Percentiles rank a stretch among this genome's conserved stretches.
phyloP scores from a whole-genome alignment of 139 green algal genomes.

The Picochlorum sp. region DNA sequence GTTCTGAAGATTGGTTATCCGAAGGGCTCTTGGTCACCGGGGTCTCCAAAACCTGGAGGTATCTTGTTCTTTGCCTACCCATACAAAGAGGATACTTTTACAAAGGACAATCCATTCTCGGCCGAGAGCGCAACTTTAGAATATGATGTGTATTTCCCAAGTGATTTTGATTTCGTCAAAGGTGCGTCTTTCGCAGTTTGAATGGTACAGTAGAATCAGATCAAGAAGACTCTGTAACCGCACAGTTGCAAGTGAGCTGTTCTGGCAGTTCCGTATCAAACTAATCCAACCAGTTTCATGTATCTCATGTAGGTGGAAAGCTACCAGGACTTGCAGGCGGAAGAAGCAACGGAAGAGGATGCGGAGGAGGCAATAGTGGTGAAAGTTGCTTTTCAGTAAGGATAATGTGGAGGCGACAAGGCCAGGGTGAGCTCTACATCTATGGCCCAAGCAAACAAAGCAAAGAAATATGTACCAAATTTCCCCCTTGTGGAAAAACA shows the following conservation, averaged over 20 bases:
- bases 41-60: neutral
- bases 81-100: neutral
- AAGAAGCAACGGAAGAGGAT: slow-evolving; percentile 5
- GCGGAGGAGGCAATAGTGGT: slow-evolving; percentile 5
- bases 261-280: neutral
- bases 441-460: slow-evolving; percentile 4
- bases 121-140: slow-evolving; percentile 5
- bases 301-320: slow-evolving; percentile 4
- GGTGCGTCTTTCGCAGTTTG: neutral
- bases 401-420: slow-evolving; percentile 11
- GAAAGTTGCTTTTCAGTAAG: slow-evolving; percentile 2
- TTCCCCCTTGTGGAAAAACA: neutral
- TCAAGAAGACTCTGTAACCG: no score
- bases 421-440: slow-evolving; percentile 5
- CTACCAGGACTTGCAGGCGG: slow-evolving; percentile 11
- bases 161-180: slow-evolving; percentile 15
- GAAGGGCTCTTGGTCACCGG: slow-evolving; percentile 10
- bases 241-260: no score
- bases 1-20: slow-evolving; percentile 6
- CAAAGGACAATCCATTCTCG: slow-evolving; percentile 1
- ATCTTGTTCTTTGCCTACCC: slow-evolving; percentile 10
- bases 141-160: slow-evolving; percentile 11
- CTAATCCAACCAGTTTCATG: neutral
- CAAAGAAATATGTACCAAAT: slow-evolving; percentile 2
- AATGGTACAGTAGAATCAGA: no score